Conservation (phyloP, 1,284 basidiomycete species). For the Apiotrichum domesticum region DNA sequence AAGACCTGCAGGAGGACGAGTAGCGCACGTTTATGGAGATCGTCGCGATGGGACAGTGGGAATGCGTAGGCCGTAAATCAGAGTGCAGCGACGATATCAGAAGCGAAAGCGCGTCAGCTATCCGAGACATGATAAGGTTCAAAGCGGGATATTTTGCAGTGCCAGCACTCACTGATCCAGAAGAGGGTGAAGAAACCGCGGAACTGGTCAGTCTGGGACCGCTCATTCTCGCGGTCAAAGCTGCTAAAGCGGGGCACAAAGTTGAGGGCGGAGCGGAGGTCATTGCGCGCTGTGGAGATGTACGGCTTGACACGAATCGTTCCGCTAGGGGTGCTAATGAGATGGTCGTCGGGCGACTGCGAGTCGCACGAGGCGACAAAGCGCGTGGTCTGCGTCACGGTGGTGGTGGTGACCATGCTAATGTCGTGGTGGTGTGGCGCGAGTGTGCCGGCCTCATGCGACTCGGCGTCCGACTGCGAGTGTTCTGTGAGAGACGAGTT, state of each 20-base stretch:
- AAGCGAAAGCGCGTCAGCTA: neutral
- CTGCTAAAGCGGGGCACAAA: slow-evolving; percentile 76
- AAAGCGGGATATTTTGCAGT: too few species aligned
- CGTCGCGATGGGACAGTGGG: too few species aligned
- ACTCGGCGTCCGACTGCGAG: neutral
- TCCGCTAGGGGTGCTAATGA: slow-evolving; percentile 37
- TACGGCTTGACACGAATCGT: slow-evolving; percentile 40
- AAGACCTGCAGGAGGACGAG: slow-evolving; percentile 56
- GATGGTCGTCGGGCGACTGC: neutral
- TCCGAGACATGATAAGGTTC: too few species aligned
- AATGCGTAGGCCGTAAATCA: too few species aligned
- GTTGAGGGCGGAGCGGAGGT: slow-evolving; percentile 59
- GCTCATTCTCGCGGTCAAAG: slow-evolving; percentile 74
- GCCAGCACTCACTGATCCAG: slow-evolving; percentile 54
- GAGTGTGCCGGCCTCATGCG: too few species aligned
- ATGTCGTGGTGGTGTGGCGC: neutral
- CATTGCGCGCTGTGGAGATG: slow-evolving; percentile 34
- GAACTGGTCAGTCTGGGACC: slow-evolving; percentile 70
- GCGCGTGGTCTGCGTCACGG: neutral
- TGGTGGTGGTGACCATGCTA: slow-evolving; percentile 3
- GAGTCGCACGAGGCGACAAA: neutral
- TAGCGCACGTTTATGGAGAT: too few species aligned
- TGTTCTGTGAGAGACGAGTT: neutral
- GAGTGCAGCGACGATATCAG: neutral
- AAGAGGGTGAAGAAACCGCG: slow-evolving; percentile 90